A percentile compares a stretch with the other conserved stretches of the same genome.
Evolutionary conservation across 2,329 filamentous ascomycete genomes (phyloP).

Genomic region (Verticillium dahliae): DNA sequence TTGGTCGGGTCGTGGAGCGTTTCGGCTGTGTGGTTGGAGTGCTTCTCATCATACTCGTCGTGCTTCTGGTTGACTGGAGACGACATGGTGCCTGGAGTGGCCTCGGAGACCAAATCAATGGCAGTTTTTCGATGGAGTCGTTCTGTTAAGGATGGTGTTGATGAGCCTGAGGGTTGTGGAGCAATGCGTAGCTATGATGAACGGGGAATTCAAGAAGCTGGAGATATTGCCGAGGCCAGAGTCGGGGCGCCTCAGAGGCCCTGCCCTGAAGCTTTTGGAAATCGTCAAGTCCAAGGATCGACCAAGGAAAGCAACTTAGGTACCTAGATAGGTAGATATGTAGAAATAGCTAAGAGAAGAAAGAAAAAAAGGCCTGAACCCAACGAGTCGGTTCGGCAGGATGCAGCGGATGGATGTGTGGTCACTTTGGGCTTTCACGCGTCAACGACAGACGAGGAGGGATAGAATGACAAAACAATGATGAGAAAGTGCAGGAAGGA

Average conservation of each 20-base stretch:
- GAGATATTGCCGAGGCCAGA: not conserved
- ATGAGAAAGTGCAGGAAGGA: not conserved
- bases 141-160: not conserved
- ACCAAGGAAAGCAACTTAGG: not conserved
- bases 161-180: not conserved
- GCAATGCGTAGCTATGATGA: not conserved
- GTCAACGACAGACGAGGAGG: not conserved
- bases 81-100: not conserved
- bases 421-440: not conserved
- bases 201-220: not conserved
- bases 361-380: not conserved
- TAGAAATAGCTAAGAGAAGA: too few relatives aligned
- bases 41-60: slow-evolving; percentile 12
- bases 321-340: too few relatives aligned
- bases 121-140: not conserved
- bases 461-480: not conserved
- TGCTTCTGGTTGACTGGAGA: not conserved
- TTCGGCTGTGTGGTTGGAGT: slow-evolving; percentile 8
- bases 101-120: not conserved
- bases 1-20: slow-evolving; percentile 6
- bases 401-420: not conserved
- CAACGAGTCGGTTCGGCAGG: not conserved
- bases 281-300: not conserved
- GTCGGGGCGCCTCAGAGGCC: not conserved
- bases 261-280: not conserved